Evolutionary conservation across 257 asterid genomes (phyloP).

Genomic region (Thymus quinquecostatus): DNA sequence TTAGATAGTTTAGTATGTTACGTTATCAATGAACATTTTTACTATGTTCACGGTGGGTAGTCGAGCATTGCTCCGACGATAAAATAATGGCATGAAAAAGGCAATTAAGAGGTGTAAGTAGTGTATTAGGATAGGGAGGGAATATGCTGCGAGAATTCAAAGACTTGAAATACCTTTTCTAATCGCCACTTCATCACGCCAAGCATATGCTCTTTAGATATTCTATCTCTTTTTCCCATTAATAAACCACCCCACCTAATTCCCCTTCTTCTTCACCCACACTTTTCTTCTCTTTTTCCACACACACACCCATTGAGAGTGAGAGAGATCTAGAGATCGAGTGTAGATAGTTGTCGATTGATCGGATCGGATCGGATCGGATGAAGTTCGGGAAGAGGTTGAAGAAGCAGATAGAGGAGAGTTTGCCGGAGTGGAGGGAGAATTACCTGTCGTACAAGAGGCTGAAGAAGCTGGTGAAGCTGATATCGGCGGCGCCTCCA

Average conservation of each 20-base stretch:
- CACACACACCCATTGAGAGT: too few relatives aligned
- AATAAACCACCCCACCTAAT: conserved; percentile 34
- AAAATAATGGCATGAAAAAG: background rate
- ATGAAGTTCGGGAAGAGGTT: conserved; percentile 97
- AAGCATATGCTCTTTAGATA: conserved; percentile 89
- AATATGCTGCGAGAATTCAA: conserved; percentile 72
- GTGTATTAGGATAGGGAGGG: conserved; percentile 33
- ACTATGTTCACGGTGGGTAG: too few relatives aligned
- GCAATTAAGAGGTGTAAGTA: too few relatives aligned
- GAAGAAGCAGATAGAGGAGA: conserved; percentile 74
- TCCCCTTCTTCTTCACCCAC: conserved; percentile 14
- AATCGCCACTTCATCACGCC: conserved; percentile 68
- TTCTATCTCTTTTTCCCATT: conserved; percentile 41
- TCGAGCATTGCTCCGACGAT: background rate
- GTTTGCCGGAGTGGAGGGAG: conserved; percentile 82
- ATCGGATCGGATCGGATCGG: background rate
- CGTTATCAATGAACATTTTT: too few relatives aligned
- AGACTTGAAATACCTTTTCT: conserved; percentile 39
- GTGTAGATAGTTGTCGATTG: too few relatives aligned
- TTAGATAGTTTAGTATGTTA: too few relatives aligned
- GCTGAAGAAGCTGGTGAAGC: conserved; percentile 67
- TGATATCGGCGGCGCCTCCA: conserved; percentile 50
- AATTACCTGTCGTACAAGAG: conserved; percentile 79
- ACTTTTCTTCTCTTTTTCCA: too few relatives aligned
- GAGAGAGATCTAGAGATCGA: background rate